Conservation (phyloP, 2,329 filamentous ascomycete species). For the Beauveria bassiana region DNA sequence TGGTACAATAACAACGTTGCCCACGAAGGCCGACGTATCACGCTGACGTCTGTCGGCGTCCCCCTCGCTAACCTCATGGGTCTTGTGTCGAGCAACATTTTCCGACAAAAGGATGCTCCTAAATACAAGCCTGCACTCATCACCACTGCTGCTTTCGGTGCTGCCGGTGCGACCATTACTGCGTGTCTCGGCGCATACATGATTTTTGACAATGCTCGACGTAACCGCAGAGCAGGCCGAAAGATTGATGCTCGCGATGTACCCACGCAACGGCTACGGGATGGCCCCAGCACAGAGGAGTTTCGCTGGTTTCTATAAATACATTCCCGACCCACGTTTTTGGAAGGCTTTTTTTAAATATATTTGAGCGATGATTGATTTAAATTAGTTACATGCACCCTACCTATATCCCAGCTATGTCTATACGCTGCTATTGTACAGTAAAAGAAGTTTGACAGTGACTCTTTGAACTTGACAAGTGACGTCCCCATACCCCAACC, state of each 20-base stretch:
- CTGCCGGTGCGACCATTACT: constrained; percentile 48
- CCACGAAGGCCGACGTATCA: constrained; percentile 63
- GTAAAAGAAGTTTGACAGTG: not conserved
- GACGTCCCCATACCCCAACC: not conserved
- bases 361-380: constrained; percentile 3
- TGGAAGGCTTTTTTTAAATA: not conserved
- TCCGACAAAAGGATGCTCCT: constrained; percentile 54
- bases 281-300: constrained; percentile 37
- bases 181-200: constrained; percentile 51
- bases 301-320: constrained; percentile 43
- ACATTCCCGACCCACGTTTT: not conserved
- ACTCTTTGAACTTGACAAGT: not conserved
- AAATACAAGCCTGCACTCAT: constrained; percentile 59
- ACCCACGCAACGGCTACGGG: constrained; percentile 40
- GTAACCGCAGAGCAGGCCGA: constrained; percentile 45
- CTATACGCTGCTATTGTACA: not conserved
- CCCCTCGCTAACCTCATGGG: constrained; percentile 73
- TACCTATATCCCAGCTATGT: not conserved
- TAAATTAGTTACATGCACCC: not conserved
- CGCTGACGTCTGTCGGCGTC: constrained; percentile 64
- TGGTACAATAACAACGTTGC: constrained; percentile 79
- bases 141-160: constrained; percentile 59
- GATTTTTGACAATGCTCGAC: constrained; percentile 45
- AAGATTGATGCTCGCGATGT: constrained; percentile 38
- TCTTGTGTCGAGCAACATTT: constrained; percentile 61